Evolutionary conservation across 2,329 filamentous ascomycete genomes (phyloP), one percentile per base, ranked within the genome.

Genomic region (Tetracladium maxilliforme): DNA sequence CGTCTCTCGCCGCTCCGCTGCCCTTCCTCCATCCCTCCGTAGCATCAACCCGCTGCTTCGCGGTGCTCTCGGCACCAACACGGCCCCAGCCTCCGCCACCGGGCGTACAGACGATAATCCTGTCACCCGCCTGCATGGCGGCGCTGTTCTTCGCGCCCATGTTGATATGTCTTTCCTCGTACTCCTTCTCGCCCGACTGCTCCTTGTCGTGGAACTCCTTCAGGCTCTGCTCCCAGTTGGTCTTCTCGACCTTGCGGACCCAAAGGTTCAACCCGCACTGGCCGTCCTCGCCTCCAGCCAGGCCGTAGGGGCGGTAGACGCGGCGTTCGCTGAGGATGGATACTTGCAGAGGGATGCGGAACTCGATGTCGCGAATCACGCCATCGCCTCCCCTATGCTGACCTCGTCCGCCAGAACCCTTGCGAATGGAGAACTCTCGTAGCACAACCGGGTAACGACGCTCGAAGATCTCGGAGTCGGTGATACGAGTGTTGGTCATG

Each of bases 401-500:
- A 0, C 81, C 81, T 3, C 42, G 41, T 0, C 81, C 80, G 1
- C 70, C 72, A 17, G 66, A 74, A 0, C 66, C 71, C 2, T 51
- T 36, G 2, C 80, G 52, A 7, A 87, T 51, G 9, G 62, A 61
- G 45, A 86, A 87, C 36, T 78, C 64, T 6, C 73, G 59, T 17
- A 90, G 51, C 2, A 90, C 47, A 2, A 84, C 77, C 0, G 79
- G 79, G 40, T 84, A 84, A 7, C 80, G 56, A 15, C 75, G 61
- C 52, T 87, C 80, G 35, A 87, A 79, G 6, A 84, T 66, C 44
- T 90, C 81, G 0, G 74, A 62, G 42, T 87, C 81, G 0, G 80
- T 86, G 42, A 86, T 87, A 10, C 79, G 65, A 4, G 80, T 87
- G 46, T 90, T 90, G 6, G 81, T 87, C 76, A 86, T 84, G 50